A percentile compares a stretch with the other conserved stretches of the same genome.
Evolutionary conservation across 768 basidiomycete genomes (phyloP).

Genomic region (Termitomyces sp.): DNA sequence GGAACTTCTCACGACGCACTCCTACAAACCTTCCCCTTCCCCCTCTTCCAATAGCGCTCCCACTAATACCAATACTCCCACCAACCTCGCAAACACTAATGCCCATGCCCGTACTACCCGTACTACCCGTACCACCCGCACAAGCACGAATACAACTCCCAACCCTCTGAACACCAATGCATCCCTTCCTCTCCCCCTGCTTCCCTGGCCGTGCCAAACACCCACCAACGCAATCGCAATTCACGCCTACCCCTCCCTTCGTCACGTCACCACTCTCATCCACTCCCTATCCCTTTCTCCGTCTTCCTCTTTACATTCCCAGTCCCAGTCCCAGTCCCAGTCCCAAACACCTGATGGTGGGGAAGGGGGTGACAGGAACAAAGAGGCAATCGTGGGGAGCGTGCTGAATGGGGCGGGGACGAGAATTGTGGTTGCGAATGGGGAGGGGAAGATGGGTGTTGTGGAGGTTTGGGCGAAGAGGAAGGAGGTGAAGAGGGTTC

Average conservation of each 20-base stretch:
- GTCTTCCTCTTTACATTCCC: not conserved
- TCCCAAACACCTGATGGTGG: not conserved
- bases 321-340: not conserved
- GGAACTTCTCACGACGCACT: slow-evolving; percentile 56
- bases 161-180: not conserved
- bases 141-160: not conserved
- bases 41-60: not conserved
- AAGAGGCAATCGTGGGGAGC: slow-evolving; percentile 51
- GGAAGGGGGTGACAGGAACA: slow-evolving; percentile 38
- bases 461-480: slow-evolving; percentile 44
- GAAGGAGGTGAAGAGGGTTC: slow-evolving; percentile 28
- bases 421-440: slow-evolving; percentile 42
- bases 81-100: not conserved
- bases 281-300: not conserved
- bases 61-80: not conserved
- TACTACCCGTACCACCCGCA: not conserved
- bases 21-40: not conserved
- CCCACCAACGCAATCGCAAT: not conserved
- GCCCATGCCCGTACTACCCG: not conserved
- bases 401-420: slow-evolving; percentile 49
- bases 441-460: slow-evolving; percentile 3
- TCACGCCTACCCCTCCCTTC: not conserved
- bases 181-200: not conserved
- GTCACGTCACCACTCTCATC: not conserved
- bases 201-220: not conserved